A percentile compares a stretch with the other conserved stretches of the same genome.
phyloP scores from a whole-genome alignment of 2,329 filamentous ascomycete genomes.

The Apiospora phragmitis region DNA sequence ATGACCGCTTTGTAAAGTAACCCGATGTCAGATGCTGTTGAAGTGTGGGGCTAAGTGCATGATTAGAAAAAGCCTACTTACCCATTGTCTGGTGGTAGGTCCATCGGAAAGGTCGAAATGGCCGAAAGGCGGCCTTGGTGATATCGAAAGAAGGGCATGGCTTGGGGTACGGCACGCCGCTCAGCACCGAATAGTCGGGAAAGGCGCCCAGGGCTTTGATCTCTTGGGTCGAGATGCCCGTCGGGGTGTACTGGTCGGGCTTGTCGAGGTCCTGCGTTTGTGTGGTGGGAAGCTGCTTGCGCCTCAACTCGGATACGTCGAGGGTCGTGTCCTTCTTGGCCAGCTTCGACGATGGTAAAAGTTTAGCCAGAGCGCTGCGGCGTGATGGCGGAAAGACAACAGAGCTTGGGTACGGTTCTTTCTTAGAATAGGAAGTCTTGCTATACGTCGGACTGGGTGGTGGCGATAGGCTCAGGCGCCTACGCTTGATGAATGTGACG shows the following conservation, averaged over 20 bases:
- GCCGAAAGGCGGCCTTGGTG: slow-evolving; percentile 66
- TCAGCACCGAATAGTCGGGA: slow-evolving; percentile 74
- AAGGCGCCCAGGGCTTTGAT: slow-evolving; percentile 73
- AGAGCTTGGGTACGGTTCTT: slow-evolving; percentile 2
- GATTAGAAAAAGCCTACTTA: slow-evolving; percentile 38
- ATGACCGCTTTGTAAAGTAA: slow-evolving; percentile 58
- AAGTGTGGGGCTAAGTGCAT: background rate
- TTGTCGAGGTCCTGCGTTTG: background rate
- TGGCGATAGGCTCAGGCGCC: background rate
- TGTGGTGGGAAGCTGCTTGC: slow-evolving; percentile 12
- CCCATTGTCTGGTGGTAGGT: slow-evolving; percentile 90
- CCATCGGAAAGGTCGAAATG: slow-evolving; percentile 83
- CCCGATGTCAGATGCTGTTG: background rate
- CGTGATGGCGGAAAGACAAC: slow-evolving; percentile 15
- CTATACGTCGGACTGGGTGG: background rate
- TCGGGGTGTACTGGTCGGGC: slow-evolving; percentile 13
- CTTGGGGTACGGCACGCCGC: slow-evolving; percentile 70
- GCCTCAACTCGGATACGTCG: background rate
- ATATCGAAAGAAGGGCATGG: slow-evolving; percentile 68
- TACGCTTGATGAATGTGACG: background rate
- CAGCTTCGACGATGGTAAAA: slow-evolving; percentile 9
- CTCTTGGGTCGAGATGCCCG: slow-evolving; percentile 68
- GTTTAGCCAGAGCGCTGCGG: slow-evolving; percentile 9
- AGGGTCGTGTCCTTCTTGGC: background rate
- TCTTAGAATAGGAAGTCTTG: slow-evolving; percentile 4